phyloP scores from a whole-genome alignment of 805 yeast genomes.

The Sugiyamaella marilandica region DNA sequence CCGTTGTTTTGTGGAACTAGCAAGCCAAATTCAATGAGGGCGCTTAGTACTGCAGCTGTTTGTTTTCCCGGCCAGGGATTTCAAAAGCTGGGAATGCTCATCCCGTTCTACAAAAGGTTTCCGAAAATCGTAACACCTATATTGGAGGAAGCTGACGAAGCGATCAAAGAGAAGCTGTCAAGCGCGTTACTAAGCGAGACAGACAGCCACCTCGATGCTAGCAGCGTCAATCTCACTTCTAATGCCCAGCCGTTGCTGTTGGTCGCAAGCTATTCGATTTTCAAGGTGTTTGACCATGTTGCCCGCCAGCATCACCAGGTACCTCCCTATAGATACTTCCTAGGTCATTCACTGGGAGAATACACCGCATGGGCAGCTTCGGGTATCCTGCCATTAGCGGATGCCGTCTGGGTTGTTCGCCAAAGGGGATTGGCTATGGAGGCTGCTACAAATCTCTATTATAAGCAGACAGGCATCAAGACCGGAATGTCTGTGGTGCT shows the following conservation, averaged over 20 bases:
- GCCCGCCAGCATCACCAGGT: constrained; percentile 14
- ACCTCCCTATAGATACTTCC: constrained; percentile 21
- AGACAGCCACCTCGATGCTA: constrained; percentile 2
- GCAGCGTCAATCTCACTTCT: constrained; percentile 35
- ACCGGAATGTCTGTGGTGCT: constrained; percentile 17
- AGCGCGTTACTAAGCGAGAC: constrained; percentile 17
- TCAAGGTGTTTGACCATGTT: constrained; percentile 25
- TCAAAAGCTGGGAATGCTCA: constrained; percentile 32
- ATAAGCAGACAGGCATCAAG: not conserved
- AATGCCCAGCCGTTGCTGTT: constrained; percentile 54
- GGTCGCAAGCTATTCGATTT: constrained; percentile 37
- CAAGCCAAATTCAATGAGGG: not conserved
- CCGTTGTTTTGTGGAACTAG: no score
- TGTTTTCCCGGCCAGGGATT: constrained; percentile 34
- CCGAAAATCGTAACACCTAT: constrained; percentile 27
- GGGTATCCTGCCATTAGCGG: constrained; percentile 33
- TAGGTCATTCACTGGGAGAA: constrained; percentile 53
- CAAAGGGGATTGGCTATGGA: constrained; percentile 45
- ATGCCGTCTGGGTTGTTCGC: constrained; percentile 42
- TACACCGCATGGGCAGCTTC: constrained; percentile 41
- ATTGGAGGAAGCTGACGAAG: constrained; percentile 29
- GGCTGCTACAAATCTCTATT: constrained; percentile 25
- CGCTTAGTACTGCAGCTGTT: constrained; percentile 3
- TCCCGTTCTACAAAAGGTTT: constrained; percentile 17
- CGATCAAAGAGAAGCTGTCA: constrained; percentile 19